Evolutionary conservation across 164 flowering plant species (phyloP).

Genomic region (Chimonanthus salicifolius): DNA sequence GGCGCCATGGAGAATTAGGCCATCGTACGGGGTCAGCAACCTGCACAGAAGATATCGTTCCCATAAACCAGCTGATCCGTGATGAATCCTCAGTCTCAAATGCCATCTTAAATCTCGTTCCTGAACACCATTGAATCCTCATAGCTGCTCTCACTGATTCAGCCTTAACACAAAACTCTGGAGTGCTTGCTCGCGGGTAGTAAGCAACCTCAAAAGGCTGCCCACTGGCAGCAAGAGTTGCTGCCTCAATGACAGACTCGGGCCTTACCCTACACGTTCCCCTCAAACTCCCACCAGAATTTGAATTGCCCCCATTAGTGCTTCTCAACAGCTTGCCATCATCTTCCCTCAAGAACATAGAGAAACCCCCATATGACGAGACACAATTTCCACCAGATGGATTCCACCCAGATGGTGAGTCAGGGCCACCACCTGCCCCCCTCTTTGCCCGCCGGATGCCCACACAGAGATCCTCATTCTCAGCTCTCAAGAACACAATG

Average conservation of each 20-base stretch:
- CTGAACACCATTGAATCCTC: conserved; percentile 69
- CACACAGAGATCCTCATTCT: conserved; percentile 78
- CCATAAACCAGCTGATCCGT: conserved; percentile 98
- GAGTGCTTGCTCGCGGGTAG: conserved; percentile 83
- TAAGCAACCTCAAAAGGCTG: conserved; percentile 79
- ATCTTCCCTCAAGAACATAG: conserved; percentile 52
- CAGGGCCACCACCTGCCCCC: conserved; percentile 39
- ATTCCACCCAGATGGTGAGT: conserved; percentile 53
- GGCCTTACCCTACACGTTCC: conserved; percentile 42
- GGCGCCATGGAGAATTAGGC: conserved; percentile 97
- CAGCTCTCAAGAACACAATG: conserved; percentile 72
- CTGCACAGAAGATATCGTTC: conserved; percentile 75
- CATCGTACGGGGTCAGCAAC: conserved; percentile 77
- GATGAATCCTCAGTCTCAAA: conserved; percentile 97
- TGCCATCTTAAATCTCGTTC: conserved; percentile 97
- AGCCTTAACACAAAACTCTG: conserved; percentile 86
- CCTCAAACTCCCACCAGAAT: conserved; percentile 20
- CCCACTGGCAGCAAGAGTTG: conserved; percentile 58
- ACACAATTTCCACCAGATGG: conserved; percentile 29
- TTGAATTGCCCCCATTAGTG: conserved; percentile 23
- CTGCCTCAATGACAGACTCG: conserved; percentile 71
- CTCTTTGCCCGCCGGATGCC: conserved; percentile 91
- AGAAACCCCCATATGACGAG: conserved; percentile 50
- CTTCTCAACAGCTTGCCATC: conserved; percentile 38
- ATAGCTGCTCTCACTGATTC: conserved; percentile 57